Conservation (phyloP, 257 asterid genomes). For the Anisodus acutangulus region DNA sequence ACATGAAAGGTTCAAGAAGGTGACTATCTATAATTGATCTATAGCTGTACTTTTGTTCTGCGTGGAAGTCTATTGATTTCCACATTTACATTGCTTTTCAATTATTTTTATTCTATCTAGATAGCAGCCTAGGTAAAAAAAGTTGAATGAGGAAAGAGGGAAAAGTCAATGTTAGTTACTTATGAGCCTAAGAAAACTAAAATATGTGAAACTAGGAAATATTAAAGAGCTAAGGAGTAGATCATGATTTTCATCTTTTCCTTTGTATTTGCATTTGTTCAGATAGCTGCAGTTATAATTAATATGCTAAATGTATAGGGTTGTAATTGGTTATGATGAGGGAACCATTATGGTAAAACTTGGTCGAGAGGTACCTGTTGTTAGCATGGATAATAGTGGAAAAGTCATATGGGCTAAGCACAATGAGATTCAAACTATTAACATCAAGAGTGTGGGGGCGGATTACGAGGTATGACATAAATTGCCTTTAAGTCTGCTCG, state of each 20-base stretch:
- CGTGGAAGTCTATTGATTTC: not conserved
- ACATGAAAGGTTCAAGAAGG: conserved; percentile 93
- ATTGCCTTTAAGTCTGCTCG: conserved; percentile 19
- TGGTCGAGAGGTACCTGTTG: conserved; percentile 97
- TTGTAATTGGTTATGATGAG: conserved; percentile 96
- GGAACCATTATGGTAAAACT: conserved; percentile 98
- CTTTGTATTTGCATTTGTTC: conserved; percentile 21
- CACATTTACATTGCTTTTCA: not conserved
- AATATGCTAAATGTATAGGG: conserved; percentile 54
- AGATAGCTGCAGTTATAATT: conserved; percentile 30
- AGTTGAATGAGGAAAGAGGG: not conserved
- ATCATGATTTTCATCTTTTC: not conserved
- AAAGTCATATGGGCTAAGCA: conserved; percentile 97
- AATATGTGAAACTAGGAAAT: not conserved
- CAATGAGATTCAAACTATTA: conserved; percentile 96
- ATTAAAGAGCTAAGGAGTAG: not conserved
- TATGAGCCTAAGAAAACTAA: not conserved
- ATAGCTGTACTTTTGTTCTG: not conserved
- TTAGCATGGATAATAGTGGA: conserved; percentile 97
- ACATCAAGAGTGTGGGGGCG: conserved; percentile 89
- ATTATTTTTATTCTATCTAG: not conserved
- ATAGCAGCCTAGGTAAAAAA: not conserved
- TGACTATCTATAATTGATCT: conserved; percentile 40
- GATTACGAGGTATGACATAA: conserved; percentile 70
- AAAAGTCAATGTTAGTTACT: not conserved